Evolutionary conservation across 1,284 basidiomycete genomes (phyloP), one percentile per base, ranked within the genome.

Genomic region (Tausonia pullulans): DNA sequence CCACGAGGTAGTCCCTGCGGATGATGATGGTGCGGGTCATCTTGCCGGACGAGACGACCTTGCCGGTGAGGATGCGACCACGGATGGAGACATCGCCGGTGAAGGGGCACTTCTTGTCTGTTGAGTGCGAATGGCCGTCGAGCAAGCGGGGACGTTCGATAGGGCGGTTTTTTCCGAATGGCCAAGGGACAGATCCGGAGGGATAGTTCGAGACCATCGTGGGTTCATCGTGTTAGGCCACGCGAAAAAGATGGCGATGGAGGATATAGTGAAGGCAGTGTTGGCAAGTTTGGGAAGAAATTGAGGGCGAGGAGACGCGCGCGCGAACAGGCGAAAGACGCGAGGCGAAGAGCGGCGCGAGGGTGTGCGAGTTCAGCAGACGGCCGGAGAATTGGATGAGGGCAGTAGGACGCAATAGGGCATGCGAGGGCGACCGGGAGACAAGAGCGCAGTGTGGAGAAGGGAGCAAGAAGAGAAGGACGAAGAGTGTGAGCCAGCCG

Each of bases 81-180:
- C 96, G 95, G 79, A 99, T 98, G 66, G 96, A 98, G 73, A 97
- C 82, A 70, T 91, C 82, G 70, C 94, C 90, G 71, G 90, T 94
- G 83, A 95, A 97, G 59, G 94, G 94, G 82, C 94, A 98, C 82
- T 99, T 99, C 84, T 98, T 98, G 86, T 99, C 95, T 92, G 70
- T 52, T 51, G 3, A 39, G 11, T 40, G 14, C 44, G 39, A 63
- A 27, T 14, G n/a, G 11, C 8, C 11, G 46, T 58, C n/a, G 53
- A 9, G 14, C 16, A 13, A 51, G 11, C 8, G 50, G 58, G 52
- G 58, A 39, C 10, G 52, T 27, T 27, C 27, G 27, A 27, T 27
- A 27, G 27, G 27, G 27, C 27, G 39, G 40, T 16, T 58, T 54
- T 54, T 13, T 16, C 27, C 41, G 52, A 27, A 27, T 54, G 8